Conservation (phyloP, 1,284 basidiomycete species). For the Schizophyllum amplum region DNA sequence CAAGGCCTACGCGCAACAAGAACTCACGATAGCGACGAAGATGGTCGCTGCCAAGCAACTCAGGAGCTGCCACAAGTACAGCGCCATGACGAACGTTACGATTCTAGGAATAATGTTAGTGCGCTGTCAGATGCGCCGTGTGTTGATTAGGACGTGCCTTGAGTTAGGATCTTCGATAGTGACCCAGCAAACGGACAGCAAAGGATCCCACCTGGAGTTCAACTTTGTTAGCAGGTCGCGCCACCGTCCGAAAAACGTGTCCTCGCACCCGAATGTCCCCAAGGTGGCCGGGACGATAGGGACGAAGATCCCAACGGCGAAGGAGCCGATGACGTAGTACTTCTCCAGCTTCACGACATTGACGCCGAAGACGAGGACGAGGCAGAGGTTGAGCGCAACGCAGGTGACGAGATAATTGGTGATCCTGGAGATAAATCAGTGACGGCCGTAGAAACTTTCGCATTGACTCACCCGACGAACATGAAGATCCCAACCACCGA, state of each 20-base stretch:
- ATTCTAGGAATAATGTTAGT: background rate
- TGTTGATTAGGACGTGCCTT: too few species aligned
- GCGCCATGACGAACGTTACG: background rate
- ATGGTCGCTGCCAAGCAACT: background rate
- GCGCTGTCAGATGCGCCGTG: too few species aligned
- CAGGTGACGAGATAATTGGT: slow-evolving; percentile 2
- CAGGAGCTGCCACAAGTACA: background rate
- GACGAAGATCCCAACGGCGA: background rate
- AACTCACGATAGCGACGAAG: background rate
- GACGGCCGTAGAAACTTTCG: background rate
- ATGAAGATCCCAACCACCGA: slow-evolving; percentile 3
- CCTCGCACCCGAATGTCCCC: background rate
- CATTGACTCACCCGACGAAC: background rate
- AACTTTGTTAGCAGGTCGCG: background rate
- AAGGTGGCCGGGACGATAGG: background rate
- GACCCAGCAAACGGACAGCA: slow-evolving; percentile 3
- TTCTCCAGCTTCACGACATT: slow-evolving; percentile 3
- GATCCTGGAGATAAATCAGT: background rate
- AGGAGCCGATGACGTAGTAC: slow-evolving; percentile 3
- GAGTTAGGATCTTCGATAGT: background rate
- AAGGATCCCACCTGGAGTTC: slow-evolving; percentile 1
- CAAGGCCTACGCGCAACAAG: background rate
- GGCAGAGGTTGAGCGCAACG: slow-evolving; percentile 3
- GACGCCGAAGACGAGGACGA: slow-evolving; percentile 2
- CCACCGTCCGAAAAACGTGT: background rate